Evolutionary conservation across 495 filamentous ascomycete genomes (phyloP).

Genomic region (Copromyces sp.): DNA sequence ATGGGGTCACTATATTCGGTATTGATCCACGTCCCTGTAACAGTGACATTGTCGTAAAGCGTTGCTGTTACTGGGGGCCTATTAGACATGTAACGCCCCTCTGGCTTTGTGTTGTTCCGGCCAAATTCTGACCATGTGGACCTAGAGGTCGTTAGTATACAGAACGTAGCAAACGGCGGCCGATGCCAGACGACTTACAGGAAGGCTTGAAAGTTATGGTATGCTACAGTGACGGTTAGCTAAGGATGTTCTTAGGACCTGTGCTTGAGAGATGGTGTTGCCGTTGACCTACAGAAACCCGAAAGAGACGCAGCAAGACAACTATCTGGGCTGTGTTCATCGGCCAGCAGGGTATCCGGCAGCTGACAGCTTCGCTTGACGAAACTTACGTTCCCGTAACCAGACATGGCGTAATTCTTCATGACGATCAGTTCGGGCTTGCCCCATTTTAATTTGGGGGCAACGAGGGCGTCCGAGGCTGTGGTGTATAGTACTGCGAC

Average conservation of each 20-base stretch:
- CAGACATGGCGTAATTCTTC: slow-evolving; percentile 44
- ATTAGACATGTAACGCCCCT: slow-evolving; percentile 22
- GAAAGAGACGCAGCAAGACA: slow-evolving; percentile 58
- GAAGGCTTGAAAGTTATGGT: slow-evolving; percentile 26
- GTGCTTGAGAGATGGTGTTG: background rate
- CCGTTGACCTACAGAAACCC: slow-evolving; percentile 31
- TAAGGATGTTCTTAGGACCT: background rate
- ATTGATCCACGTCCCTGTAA: slow-evolving; percentile 52
- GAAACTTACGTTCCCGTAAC: slow-evolving; percentile 49
- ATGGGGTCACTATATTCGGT: slow-evolving; percentile 35
- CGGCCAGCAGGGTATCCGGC: slow-evolving; percentile 37
- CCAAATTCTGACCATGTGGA: slow-evolving; percentile 38
- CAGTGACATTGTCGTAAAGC: slow-evolving; percentile 55
- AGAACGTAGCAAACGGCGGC: background rate
- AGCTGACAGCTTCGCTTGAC: slow-evolving; percentile 45
- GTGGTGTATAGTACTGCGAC: slow-evolving; percentile 63
- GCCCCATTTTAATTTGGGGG: slow-evolving; percentile 53
- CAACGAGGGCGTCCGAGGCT: slow-evolving; percentile 59
- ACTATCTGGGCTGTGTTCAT: slow-evolving; percentile 33
- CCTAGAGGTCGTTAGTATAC: background rate
- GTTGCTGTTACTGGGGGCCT: slow-evolving; percentile 46
- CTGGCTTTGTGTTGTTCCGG: slow-evolving; percentile 22
- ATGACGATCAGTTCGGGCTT: slow-evolving; percentile 32
- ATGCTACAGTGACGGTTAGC: slow-evolving; percentile 8
- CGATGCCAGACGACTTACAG: slow-evolving; percentile 10